Conservation (phyloP, 208 protist genomes). For the Acanthamoeba sp. region DNA sequence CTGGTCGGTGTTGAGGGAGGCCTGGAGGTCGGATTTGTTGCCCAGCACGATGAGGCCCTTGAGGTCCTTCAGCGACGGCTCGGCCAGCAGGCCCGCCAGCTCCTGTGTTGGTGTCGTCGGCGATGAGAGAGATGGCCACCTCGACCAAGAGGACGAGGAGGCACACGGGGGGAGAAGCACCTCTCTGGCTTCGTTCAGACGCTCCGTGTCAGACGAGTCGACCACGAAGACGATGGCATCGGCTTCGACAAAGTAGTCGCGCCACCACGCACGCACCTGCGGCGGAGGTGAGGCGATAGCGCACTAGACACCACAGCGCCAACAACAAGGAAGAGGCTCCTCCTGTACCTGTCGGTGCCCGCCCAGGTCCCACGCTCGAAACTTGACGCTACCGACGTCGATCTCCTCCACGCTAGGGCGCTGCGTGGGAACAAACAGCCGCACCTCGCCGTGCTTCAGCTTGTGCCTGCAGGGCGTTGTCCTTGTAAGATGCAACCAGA, state of each 20-base stretch:
- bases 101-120: neutral
- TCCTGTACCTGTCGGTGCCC: neutral
- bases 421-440: slow-evolving; percentile 59
- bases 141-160: no score
- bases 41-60: slow-evolving; percentile 43
- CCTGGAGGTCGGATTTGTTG: slow-evolving; percentile 53
- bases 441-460: slow-evolving; percentile 48
- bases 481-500: neutral
- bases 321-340: neutral
- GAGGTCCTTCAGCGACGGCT: neutral
- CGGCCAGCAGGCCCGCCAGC: slow-evolving; percentile 11
- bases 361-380: slow-evolving; percentile 62
- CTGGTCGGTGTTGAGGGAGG: neutral
- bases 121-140: neutral
- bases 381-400: slow-evolving; percentile 21
- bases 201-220: slow-evolving; percentile 75
- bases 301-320: no score
- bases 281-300: neutral
- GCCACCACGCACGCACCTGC: slow-evolving; percentile 73
- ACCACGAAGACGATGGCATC: slow-evolving; percentile 79
- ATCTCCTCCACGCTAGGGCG: slow-evolving; percentile 49
- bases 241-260: slow-evolving; percentile 67
- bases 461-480: slow-evolving; percentile 27
- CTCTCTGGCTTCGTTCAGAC: slow-evolving; percentile 75
- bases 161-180: neutral